Evolutionary conservation across 1,139 yeast genomes (phyloP).

Genomic region (Eremothecium coryli): DNA sequence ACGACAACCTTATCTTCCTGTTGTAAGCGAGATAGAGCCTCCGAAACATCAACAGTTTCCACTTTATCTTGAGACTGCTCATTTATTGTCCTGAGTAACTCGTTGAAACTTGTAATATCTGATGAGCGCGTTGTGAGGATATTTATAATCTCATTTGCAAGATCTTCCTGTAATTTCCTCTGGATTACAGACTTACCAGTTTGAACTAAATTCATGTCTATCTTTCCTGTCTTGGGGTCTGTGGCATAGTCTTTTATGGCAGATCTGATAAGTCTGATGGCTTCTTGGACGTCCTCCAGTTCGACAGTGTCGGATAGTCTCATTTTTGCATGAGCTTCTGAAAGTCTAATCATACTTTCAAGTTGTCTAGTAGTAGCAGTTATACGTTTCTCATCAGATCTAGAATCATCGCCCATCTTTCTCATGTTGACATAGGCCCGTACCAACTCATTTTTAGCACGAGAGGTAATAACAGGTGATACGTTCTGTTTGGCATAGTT

Average conservation of each 20-base stretch:
- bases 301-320: conserved; percentile 65
- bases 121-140: conserved; percentile 34
- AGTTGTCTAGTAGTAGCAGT: conserved; percentile 97
- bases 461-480: conserved; percentile 68
- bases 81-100: conserved; percentile 52
- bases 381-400: conserved; percentile 79
- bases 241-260: conserved; percentile 98
- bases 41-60: conserved; percentile 62
- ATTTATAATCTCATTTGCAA: conserved; percentile 50
- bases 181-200: conserved; percentile 92
- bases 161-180: conserved; percentile 67
- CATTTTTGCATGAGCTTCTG: conserved; percentile 98
- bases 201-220: conserved; percentile 94
- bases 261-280: conserved; percentile 81
- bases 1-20: conserved; percentile 69
- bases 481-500: conserved; percentile 82
- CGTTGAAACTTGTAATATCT: conserved; percentile 47
- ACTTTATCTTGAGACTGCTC: conserved; percentile 62
- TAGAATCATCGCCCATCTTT: conserved; percentile 82
- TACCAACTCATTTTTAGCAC: conserved; percentile 82
- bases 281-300: conserved; percentile 81
- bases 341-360: conserved; percentile 86
- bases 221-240: conserved; percentile 92
- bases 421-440: conserved; percentile 89
- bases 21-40: conserved; percentile 56